Conservation (phyloP, 257 asterid genomes). For the Eucommia ulmoides region DNA sequence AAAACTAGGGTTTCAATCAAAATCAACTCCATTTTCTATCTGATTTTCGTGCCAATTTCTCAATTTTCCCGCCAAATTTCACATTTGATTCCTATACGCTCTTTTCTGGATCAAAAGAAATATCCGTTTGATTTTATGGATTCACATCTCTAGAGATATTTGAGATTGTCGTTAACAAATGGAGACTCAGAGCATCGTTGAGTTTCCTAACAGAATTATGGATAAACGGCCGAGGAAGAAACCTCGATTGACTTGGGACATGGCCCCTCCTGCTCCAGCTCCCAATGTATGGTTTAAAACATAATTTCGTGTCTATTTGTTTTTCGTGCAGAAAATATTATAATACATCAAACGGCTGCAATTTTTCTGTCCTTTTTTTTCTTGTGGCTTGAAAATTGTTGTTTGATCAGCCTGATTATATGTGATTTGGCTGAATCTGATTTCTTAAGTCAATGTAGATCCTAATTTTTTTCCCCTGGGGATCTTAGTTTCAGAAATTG, state of each 20-base stretch:
- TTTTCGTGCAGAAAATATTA: neutral
- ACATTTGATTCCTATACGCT: too few relatives aligned
- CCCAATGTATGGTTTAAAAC: constrained; percentile 26
- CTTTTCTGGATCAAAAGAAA: too few relatives aligned
- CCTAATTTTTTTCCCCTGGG: neutral
- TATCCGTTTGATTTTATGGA: too few relatives aligned
- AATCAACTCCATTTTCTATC: too few relatives aligned
- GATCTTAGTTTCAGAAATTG: too few relatives aligned
- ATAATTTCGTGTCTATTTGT: neutral
- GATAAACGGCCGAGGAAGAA: constrained; percentile 72
- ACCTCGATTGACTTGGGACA: constrained; percentile 72
- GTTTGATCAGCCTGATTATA: neutral
- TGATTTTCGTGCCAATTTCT: too few relatives aligned
- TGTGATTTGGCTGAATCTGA: neutral
- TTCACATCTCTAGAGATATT: too few relatives aligned
- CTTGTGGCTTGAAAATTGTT: neutral
- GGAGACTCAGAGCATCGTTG: constrained; percentile 62
- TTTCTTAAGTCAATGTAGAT: neutral
- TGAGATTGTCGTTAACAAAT: too few relatives aligned
- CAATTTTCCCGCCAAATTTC: too few relatives aligned
- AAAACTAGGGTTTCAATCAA: too few relatives aligned
- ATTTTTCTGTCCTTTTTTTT: neutral
- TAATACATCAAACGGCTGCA: neutral
- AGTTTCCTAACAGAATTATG: constrained; percentile 43
- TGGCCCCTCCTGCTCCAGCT: constrained; percentile 32